Evolutionary conservation across 129 eudicot genomes (phyloP).

Genomic region (Chrysanthemum lavandulifolium): DNA sequence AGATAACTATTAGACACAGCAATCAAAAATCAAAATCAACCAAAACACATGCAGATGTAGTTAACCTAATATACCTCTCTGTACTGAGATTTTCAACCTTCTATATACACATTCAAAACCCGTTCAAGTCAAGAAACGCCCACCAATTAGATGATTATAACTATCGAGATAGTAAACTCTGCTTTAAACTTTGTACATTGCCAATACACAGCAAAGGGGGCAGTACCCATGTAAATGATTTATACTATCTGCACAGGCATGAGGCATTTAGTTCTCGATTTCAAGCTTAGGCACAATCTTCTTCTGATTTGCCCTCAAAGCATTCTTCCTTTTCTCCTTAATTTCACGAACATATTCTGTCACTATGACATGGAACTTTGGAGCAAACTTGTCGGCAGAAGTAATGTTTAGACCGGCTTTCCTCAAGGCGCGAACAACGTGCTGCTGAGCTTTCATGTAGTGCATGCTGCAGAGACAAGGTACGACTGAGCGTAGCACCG

Average conservation of each 20-base stretch:
- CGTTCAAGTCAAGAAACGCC: neutral
- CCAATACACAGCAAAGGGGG: conserved; percentile 23
- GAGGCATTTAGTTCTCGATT: conserved; percentile 25
- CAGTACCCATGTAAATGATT: conserved; percentile 13
- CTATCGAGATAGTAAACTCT: conserved; percentile 24
- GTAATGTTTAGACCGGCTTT: conserved; percentile 46
- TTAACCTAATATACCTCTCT: conserved; percentile 5
- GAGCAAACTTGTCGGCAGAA: conserved; percentile 37
- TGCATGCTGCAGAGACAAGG: conserved; percentile 52
- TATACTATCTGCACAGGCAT: conserved; percentile 3
- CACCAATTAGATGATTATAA: conserved; percentile 28
- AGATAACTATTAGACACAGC: neutral
- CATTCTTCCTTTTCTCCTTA: conserved; percentile 44
- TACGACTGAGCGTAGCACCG: conserved; percentile 44
- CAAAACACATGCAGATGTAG: neutral
- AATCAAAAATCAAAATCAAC: neutral
- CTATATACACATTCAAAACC: neutral
- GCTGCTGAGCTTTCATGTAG: conserved; percentile 45
- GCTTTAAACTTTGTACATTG: conserved; percentile 36
- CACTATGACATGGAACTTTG: conserved; percentile 51
- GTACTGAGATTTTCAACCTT: conserved; percentile 7
- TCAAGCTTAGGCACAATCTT: conserved; percentile 37
- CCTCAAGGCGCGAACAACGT: conserved; percentile 51
- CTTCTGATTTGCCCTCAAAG: conserved; percentile 29
- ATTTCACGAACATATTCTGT: conserved; percentile 56